Conservation (phyloP, 2,329 filamentous ascomycete genomes). For the Xylariaceae sp. region DNA sequence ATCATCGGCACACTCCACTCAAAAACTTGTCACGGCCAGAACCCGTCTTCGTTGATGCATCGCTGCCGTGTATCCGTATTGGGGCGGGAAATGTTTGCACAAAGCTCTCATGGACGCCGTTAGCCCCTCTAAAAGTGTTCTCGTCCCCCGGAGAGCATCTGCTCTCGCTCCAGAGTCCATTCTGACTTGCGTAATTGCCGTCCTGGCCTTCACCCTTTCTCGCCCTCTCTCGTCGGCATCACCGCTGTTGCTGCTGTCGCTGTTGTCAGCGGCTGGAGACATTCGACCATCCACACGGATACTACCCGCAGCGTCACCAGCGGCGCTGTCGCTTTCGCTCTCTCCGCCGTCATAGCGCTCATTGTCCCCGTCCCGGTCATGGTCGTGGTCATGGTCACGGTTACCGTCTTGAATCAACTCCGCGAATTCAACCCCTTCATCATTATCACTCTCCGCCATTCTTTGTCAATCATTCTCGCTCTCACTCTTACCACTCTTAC, state of each 20-base stretch:
- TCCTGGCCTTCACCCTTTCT: not conserved
- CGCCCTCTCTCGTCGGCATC: constrained; percentile 3
- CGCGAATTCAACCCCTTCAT: not conserved
- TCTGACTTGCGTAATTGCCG: not conserved
- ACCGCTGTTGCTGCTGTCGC: not conserved
- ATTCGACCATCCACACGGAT: not conserved
- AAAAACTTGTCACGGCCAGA: constrained; percentile 19
- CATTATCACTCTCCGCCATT: not conserved
- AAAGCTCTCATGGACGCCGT: constrained; percentile 20
- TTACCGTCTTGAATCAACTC: not conserved
- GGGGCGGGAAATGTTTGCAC: constrained; percentile 19
- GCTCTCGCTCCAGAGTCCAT: constrained; percentile 3
- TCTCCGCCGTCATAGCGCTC: not conserved
- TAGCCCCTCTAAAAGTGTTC: constrained; percentile 14
- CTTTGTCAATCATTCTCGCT: not conserved
- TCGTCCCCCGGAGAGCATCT: constrained; percentile 11
- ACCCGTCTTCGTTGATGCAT: constrained; percentile 16
- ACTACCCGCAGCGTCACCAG: not conserved
- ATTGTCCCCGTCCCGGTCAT: not conserved
- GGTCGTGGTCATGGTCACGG: not conserved
- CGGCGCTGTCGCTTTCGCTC: not conserved
- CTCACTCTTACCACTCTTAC: not conserved
- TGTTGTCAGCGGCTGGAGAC: not conserved
- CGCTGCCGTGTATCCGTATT: constrained; percentile 21
- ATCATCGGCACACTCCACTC: constrained; percentile 19